Evolutionary conservation across 768 basidiomycete genomes (phyloP), one percentile per base, ranked within the genome.

Genomic region (Mycena capillaripes): DNA sequence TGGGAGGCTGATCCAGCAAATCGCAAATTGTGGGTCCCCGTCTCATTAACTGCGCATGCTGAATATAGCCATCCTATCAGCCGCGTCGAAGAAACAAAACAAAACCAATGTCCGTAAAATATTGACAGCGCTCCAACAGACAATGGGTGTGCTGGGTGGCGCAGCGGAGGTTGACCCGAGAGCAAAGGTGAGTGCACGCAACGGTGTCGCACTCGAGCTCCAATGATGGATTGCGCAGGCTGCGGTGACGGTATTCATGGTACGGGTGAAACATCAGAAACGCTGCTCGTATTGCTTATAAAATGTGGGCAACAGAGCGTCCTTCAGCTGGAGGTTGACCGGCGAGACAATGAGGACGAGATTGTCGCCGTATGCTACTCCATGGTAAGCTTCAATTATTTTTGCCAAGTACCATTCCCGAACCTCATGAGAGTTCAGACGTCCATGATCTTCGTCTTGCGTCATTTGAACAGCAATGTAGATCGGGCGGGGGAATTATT

Each of bases 301-400:
- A 6, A 36, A 12, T 12, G n/a, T 36, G 34, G 34, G 12, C 34
- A 6, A 12, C 34, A 36, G 34, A 36, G 34, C 34, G 34, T 36
- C 7, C 34, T 36, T 36, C 34, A 36, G 34, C 34, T 36, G 34
- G 34, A 36, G 34, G 34, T 36, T 12, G 34, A 36, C 34, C 34
- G 34, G 34, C 34, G 34, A 6, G 34, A 64, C 12, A 70, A 70
- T 14, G 62, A 70, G 2, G 62, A 64, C 3, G 44, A 56, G n/a
- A 70, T 70, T 29, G 69, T 70, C 11, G 69, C 69, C 32, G 69
- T 70, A 0, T 70, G 69, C 38, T 70, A 70, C 27, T 57, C 69
- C 12, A 70, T 70, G 69, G 69, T 70, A 70, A 12, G 27, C 4
- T 10, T 40, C 12, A 1, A 25, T 34, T 44, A 5, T 12, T 29